A percentile compares a stretch with the other conserved stretches of the same genome.
These are phyloP conservation scores for Purshia tridentata DNA, from an alignment of 306 rosid genomes.

Conservation along the genomic window DNA sequence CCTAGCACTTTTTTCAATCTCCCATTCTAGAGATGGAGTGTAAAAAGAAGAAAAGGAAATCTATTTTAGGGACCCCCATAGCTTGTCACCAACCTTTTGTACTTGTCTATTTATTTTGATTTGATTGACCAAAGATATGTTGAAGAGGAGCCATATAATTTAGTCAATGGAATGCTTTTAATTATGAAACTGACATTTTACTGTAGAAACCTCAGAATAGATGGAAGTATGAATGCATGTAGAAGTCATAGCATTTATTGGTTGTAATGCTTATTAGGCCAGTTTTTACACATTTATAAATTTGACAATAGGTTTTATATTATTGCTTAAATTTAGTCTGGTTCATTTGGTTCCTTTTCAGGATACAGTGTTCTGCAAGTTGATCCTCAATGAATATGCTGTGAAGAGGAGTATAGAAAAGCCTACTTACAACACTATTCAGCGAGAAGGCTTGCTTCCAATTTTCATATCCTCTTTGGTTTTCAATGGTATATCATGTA, in stretches of 20 bases:
- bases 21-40: no score
- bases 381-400: constrained; percentile 52
- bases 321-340: no score
- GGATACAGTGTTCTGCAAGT: constrained; percentile 45
- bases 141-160: background rate
- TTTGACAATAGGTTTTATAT: background rate
- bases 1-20: no score
- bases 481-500: constrained; percentile 43
- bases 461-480: constrained; percentile 42
- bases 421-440: constrained; percentile 41
- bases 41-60: no score
- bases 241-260: background rate
- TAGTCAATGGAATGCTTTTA: no score
- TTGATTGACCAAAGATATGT: background rate
- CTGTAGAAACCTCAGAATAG: no score
- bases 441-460: constrained; percentile 28
- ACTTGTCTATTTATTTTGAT: no score
- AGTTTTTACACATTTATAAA: background rate
- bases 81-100: background rate
- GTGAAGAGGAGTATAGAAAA: constrained; percentile 36
- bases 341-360: constrained; percentile 18
- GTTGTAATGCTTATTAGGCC: background rate
- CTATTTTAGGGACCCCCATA: background rate
- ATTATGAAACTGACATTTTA: background rate
- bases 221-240: background rate